Conservation (phyloP, 2,329 filamentous ascomycete genomes). For the Fusarium algeriense region DNA sequence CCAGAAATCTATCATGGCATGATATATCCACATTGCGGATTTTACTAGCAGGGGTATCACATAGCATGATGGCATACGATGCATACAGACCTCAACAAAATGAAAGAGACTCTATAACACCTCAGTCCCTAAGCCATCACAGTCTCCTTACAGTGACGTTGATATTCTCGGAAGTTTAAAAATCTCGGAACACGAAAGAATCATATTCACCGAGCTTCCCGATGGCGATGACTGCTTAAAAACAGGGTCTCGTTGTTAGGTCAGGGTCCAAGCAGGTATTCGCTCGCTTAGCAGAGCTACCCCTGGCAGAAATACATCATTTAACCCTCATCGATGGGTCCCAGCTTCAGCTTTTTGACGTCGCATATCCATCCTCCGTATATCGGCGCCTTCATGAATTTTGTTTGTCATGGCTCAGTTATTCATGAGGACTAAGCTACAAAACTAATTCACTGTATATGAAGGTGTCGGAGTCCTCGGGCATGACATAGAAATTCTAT, state of each 20-base stretch:
- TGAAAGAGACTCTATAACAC: neutral
- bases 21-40: slow-evolving; percentile 19
- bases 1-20: slow-evolving; percentile 33
- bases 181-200: neutral
- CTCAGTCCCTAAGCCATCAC: neutral
- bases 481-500: neutral
- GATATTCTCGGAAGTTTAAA: neutral
- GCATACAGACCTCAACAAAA: neutral
- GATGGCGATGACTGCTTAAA: slow-evolving; percentile 11
- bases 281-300: slow-evolving; percentile 29
- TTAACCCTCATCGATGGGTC: slow-evolving; percentile 26
- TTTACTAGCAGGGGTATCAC: slow-evolving; percentile 1
- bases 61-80: slow-evolving; percentile 34
- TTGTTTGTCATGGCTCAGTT: slow-evolving; percentile 17
- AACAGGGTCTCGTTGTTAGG: slow-evolving; percentile 22
- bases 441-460: neutral
- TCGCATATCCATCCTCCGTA: neutral
- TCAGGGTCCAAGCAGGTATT: slow-evolving; percentile 20
- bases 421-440: neutral
- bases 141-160: neutral
- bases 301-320: slow-evolving; percentile 25
- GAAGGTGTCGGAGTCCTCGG: neutral
- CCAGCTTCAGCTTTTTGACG: neutral
- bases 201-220: slow-evolving; percentile 13
- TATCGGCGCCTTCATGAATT: neutral